Evolutionary conservation across 768 basidiomycete genomes (phyloP), one percentile per base, ranked within the genome.

Genomic region (Panaeolus papilionaceus): DNA sequence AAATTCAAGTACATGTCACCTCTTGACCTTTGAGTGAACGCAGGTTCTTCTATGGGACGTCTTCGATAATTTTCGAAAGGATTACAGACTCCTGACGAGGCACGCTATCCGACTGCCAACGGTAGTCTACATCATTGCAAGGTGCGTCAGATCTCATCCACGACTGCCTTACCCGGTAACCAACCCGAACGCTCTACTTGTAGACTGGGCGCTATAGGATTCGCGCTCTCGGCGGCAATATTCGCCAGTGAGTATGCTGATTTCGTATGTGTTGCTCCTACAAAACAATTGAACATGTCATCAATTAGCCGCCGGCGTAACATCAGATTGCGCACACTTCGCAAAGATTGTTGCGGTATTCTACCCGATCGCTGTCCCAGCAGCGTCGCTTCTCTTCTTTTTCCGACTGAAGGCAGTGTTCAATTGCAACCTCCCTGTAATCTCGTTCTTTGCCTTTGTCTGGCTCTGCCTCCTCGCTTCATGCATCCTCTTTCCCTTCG

Each of bases 391-490:
- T 40, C 75, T 77, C 14, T 79, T 80, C 68, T 71, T 76, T 66
- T 71, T 74, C 64, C 77, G 78, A 2, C 70, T 78, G 3, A 64
- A 62, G 7, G 74, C 78, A 0, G 67, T 79, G 12, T 80, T 69
- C 66, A 67, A 68, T 61, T 61, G 71, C 38, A 73, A 75, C 58
- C 68, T 51, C 26, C 66, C 68, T n/a, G 45, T 78, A 37, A 64
- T 73, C 12, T 47, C 63, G 2, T 69, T 75, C 38, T 79, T 80
- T 68, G 71, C 68, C 33, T 54, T 72, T 9, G 71, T 79, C 18
- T 81, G 78, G 79, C 71, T 80, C 5, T 65, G 64, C 0, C 74
- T 77, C 23, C 37, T 79, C 44, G 79, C 69, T 9, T 68, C 68
- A 2, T 68, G 75, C 26, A 33, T 79, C 10, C 69, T 74, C 2